Evolutionary conservation across 2,329 filamentous ascomycete genomes (phyloP), one percentile per base, ranked within the genome.

Genomic region (Allantophomopsis lycopodina): DNA sequence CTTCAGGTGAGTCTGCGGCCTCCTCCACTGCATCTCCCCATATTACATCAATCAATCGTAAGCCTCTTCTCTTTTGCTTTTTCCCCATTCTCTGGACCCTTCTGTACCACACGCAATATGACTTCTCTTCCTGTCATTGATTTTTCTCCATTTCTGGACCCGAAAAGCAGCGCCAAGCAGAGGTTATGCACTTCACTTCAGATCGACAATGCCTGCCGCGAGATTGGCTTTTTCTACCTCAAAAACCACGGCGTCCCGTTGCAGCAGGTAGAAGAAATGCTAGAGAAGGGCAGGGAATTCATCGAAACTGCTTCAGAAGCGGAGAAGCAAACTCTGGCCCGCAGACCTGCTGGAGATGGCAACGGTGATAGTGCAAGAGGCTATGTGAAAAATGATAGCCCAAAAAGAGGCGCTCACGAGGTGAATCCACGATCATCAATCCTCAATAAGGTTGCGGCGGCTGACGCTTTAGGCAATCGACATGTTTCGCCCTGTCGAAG

Each of bases 211-310:
- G 43, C 43, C 6, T 45, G 43, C 23, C 40, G 43, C 4, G 37
- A 45, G 18, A 38, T 43, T 18, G 43, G 43, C 11, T 45, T 45
- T 38, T 45, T 45, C 35, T 45, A 45, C 21, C 23, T 45, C 13
- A 28, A 28, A 16, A 42, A 42, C 32, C 43, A 45, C 38, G 43
- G 43, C 10, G 17, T 45, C 3, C 30, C 37, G 11, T 3, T 32
- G 12, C 21, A 30, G 10, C 40, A 43, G 7, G 14, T 38, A 14
- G 16, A 32, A 5, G 32, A 15, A 8, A 34, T 34, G 32, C 13
- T 34, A 12, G 32, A 34, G 14, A 34, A 34, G 14, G 32, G 14
- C 16, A 15, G 32, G 14, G 14, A 34, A 12, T 34, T 45, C n/a
- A 43, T 45, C 17, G 37, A 40, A 12, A 38, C 34, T 2, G 35